These are phyloP conservation scores for Ogataea philodendri DNA, from an alignment of 805 yeast species.

Conservation along the genomic window DNA sequence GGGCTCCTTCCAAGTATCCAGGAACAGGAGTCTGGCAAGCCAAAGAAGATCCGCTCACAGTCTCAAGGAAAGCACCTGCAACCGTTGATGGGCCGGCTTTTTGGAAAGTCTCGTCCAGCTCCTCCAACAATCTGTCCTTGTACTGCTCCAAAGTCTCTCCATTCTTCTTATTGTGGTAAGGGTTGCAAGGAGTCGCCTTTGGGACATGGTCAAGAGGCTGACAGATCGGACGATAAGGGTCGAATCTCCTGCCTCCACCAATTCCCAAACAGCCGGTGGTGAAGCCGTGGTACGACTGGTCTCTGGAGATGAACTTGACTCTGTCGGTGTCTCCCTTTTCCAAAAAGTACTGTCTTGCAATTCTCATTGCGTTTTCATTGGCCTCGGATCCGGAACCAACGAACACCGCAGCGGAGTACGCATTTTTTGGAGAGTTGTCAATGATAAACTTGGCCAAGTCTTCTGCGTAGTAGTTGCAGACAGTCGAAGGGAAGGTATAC, in stretches of 20 bases:
- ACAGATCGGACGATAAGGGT: conserved; percentile 29
- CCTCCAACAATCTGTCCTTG: conserved; percentile 34
- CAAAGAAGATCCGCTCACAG: conserved; percentile 44
- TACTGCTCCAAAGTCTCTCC: conserved; percentile 40
- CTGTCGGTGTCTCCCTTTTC: conserved; percentile 44
- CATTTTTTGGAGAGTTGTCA: conserved; percentile 39
- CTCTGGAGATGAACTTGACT: conserved; percentile 43
- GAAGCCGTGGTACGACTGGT: conserved; percentile 49
- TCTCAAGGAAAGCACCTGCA: conserved; percentile 41
- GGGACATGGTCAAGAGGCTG: conserved; percentile 20
- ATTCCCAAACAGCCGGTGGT: conserved; percentile 46
- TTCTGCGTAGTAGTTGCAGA: conserved; percentile 43
- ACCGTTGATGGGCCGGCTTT: conserved; percentile 42
- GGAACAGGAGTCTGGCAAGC: conserved; percentile 43
- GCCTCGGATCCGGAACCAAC: conserved; percentile 79
- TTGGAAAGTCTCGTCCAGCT: conserved; percentile 39
- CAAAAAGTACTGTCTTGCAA: conserved; percentile 50
- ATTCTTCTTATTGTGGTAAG: conserved; percentile 33
- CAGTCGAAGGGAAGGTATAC: conserved; percentile 36
- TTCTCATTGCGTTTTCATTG: conserved; percentile 75
- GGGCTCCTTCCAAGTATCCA: conserved; percentile 43
- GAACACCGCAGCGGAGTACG: conserved; percentile 42
- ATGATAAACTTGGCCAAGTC: conserved; percentile 44
- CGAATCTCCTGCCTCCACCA: conserved; percentile 39
- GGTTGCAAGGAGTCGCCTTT: conserved; percentile 30